Evolutionary conservation across 768 basidiomycete species (phyloP), one percentile per base, ranked within the genome.

Genomic region (Dioszegia hungarica): DNA sequence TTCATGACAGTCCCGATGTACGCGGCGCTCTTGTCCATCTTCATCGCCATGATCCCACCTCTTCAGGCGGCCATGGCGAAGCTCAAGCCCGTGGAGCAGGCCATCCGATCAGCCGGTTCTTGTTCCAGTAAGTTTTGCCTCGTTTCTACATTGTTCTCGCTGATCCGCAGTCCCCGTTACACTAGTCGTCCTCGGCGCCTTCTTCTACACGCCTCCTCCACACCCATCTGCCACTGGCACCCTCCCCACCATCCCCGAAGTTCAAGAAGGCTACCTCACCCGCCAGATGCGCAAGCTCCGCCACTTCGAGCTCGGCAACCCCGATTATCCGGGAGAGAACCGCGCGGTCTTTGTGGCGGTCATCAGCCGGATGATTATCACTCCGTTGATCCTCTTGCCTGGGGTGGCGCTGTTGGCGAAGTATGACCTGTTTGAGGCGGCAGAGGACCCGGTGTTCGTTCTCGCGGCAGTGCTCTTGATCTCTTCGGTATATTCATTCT

Each of bases 1-100:
- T 90, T 91, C 77, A 89, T 95, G 86, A 93, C 92, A 0, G 87
- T 86, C 0, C 91, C 92, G 0, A 82, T 93, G 37, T 86, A 88
- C 81, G 87, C 89, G 0, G 86, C 90, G 1, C 68, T 89, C 19
- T 74, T 82, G 1, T 89, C 88, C 2, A 77, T 93, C 37, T 44
- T 88, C 41, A 87, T 91, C 33, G 92, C 90, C 1, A 83, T 87
- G 67, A 79, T 86, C 11, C 84, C 79, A 6, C 87, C 88, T 2
- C 59, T 93, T 5, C 91, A 98, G 72, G 82, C 84, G 47, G 70
- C 81, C 9, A 79, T 97, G 50, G 82, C 86, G 24, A 75, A 79
- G 4, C 82, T 85, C 61, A 78, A 88, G 74, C 79, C 76, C 3
- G 62, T 77, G 24, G 70, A 68, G 25, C 76, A 76, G 57, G 77